These are phyloP conservation scores for Croton laevigatus DNA, from an alignment of 441 rosid genomes.

Conservation along the genomic window DNA sequence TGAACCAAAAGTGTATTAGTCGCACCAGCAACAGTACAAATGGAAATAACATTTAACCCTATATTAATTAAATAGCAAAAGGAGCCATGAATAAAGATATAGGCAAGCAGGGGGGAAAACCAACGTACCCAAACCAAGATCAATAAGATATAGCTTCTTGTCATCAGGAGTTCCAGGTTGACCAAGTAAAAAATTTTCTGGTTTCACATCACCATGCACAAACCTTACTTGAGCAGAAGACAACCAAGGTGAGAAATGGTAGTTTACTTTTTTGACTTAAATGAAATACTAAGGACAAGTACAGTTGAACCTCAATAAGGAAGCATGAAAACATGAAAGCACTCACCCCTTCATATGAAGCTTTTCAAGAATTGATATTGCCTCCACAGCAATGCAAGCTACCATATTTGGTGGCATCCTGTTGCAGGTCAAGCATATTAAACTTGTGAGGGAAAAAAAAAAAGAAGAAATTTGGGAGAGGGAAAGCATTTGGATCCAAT, in stretches of 20 bases:
- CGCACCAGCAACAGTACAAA: not conserved
- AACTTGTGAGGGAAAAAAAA: not conserved
- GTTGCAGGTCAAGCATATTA: constrained; percentile 28
- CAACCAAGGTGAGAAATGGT: constrained; percentile 14
- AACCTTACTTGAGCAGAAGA: constrained; percentile 50
- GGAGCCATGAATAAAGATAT: constrained; percentile 12
- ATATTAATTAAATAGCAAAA: constrained; percentile 11
- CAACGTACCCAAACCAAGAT: constrained; percentile 85
- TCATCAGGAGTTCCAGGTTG: constrained; percentile 87
- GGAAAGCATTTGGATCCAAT: not conserved
- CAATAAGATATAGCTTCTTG: constrained; percentile 88
- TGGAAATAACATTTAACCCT: constrained; percentile 3
- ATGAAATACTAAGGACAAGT: constrained; percentile 6
- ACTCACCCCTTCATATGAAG: constrained; percentile 84
- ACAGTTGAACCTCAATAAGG: constrained; percentile 4
- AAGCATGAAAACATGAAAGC: constrained; percentile 13
- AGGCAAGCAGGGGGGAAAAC: constrained; percentile 12
- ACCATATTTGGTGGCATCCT: constrained; percentile 90
- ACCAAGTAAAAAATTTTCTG: constrained; percentile 91
- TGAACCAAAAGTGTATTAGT: constrained; percentile 31
- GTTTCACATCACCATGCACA: constrained; percentile 97
- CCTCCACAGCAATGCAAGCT: constrained; percentile 96
- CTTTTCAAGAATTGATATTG: constrained; percentile 91
- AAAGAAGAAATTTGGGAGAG: not conserved
- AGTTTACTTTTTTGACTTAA: constrained; percentile 16